Percentiles rank a stretch among this genome's conserved stretches.
Conservation (phyloP, 192 early-diverging fungal species). For the Entrophospora sp. region DNA sequence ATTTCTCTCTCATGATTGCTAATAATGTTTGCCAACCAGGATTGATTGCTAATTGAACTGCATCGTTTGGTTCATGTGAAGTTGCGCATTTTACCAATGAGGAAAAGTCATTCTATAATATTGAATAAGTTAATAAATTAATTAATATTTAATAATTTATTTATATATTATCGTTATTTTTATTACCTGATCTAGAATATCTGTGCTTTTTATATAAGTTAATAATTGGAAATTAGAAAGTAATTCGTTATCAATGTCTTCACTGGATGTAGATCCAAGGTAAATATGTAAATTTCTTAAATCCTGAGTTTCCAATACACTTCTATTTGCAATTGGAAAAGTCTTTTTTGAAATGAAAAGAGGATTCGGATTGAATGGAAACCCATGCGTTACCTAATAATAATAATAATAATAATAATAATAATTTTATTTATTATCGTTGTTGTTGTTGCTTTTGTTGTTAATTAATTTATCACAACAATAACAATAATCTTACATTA, state of each 20-base stretch:
- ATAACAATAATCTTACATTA: constrained; percentile 50
- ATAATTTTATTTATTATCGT: background rate
- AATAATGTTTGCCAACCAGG: constrained; percentile 65
- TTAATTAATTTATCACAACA: background rate
- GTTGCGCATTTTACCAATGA: constrained; percentile 35
- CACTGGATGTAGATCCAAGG: constrained; percentile 27
- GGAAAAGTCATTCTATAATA: constrained; percentile 41
- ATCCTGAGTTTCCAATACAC: constrained; percentile 46
- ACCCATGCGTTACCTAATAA: constrained; percentile 74
- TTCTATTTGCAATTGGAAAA: constrained; percentile 78
- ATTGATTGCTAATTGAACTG: constrained; percentile 30
- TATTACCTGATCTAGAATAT: constrained; percentile 46
- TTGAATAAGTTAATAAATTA: background rate
- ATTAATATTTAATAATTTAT: background rate
- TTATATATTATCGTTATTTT: too few relatives aligned
- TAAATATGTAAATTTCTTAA: constrained; percentile 49
- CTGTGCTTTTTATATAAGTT: constrained; percentile 53
- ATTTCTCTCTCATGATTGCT: constrained; percentile 51
- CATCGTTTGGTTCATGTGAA: constrained; percentile 24
- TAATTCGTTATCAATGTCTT: constrained; percentile 33
- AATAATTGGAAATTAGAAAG: constrained; percentile 86
- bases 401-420: background rate
- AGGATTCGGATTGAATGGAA: constrained; percentile 71
- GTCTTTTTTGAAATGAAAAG: constrained; percentile 51
- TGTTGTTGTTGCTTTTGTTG: too few relatives aligned